These are phyloP conservation scores for Thuja plicata DNA, from an alignment of 83 land plant genomes.

Conservation along the genomic window DNA sequence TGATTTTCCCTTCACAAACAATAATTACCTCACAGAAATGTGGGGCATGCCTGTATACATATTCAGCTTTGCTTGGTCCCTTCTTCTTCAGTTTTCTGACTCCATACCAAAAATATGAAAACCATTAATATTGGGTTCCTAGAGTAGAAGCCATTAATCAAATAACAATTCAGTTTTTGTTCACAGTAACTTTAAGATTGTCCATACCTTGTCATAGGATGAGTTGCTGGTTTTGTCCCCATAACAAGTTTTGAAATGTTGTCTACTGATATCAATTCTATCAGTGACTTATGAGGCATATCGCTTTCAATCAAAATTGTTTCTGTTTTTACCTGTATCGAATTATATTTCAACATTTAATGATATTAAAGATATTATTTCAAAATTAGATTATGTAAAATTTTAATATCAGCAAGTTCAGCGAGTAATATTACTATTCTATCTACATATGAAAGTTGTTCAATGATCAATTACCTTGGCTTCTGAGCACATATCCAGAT, in stretches of 20 bases:
- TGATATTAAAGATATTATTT: too few species aligned
- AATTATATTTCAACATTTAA: neutral
- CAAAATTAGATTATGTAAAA: too few species aligned
- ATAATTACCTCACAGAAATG: constrained; percentile 45
- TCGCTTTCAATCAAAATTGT: constrained; percentile 55
- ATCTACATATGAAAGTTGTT: neutral
- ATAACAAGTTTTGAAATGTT: constrained; percentile 45
- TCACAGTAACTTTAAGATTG: neutral
- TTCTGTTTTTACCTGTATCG: constrained; percentile 36
- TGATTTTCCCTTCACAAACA: constrained; percentile 43
- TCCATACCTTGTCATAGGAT: constrained; percentile 32
- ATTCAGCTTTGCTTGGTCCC: constrained; percentile 34
- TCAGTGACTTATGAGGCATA: constrained; percentile 28
- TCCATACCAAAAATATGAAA: neutral
- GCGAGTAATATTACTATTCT: too few species aligned
- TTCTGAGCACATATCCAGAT: constrained; percentile 22
- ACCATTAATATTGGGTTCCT: neutral
- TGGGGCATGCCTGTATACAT: constrained; percentile 41
- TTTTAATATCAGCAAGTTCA: too few species aligned
- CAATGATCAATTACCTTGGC: constrained; percentile 23
- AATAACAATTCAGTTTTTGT: neutral
- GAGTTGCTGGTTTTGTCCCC: constrained; percentile 27
- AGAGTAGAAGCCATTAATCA: neutral
- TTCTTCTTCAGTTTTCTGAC: constrained; percentile 29
- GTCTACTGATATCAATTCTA: constrained; percentile 47